These are phyloP conservation scores for Ramaria rubella DNA, from an alignment of 768 basidiomycete species.

Conservation along the genomic window DNA sequence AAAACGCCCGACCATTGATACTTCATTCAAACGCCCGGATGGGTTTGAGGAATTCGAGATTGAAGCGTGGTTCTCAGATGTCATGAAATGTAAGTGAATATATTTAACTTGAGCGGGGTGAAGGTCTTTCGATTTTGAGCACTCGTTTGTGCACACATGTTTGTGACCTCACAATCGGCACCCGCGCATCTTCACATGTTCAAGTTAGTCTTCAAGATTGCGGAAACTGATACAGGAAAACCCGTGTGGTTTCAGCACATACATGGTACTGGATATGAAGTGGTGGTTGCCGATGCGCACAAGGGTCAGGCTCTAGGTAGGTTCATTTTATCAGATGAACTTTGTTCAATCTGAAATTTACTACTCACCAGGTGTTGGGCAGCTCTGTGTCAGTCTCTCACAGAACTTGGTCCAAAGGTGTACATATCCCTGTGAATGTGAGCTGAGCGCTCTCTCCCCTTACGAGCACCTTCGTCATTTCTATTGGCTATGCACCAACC, in stretches of 20 bases:
- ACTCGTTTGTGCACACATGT: slow-evolving; percentile 17
- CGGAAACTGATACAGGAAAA: slow-evolving; percentile 15
- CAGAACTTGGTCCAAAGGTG: neutral
- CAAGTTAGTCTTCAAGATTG: slow-evolving; percentile 18
- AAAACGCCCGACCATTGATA: too few relatives aligned
- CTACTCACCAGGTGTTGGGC: slow-evolving; percentile 19
- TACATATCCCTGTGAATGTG: slow-evolving; percentile 11
- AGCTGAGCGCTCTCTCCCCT: slow-evolving; percentile 14
- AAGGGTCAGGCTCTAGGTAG: slow-evolving; percentile 21
- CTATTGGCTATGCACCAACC: slow-evolving; percentile 18
- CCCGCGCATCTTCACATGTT: slow-evolving; percentile 23
- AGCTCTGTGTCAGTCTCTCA: slow-evolving; percentile 10
- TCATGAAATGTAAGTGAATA: slow-evolving; percentile 10
- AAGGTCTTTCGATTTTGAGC: neutral
- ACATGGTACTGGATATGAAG: slow-evolving; percentile 16
- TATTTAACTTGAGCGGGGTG: neutral
- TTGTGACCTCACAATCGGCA: slow-evolving; percentile 22
- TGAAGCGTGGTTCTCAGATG: slow-evolving; percentile 11
- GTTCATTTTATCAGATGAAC: neutral
- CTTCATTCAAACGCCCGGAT: too few relatives aligned
- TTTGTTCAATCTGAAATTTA: neutral
- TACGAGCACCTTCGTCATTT: slow-evolving; percentile 24
- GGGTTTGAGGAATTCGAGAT: too few relatives aligned
- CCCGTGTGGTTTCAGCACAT: slow-evolving; percentile 20
- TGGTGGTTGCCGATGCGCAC: slow-evolving; percentile 20